Evolutionary conservation across 352 stramenopile genomes (phyloP).

Genomic region (Pythium aristosporum): DNA sequence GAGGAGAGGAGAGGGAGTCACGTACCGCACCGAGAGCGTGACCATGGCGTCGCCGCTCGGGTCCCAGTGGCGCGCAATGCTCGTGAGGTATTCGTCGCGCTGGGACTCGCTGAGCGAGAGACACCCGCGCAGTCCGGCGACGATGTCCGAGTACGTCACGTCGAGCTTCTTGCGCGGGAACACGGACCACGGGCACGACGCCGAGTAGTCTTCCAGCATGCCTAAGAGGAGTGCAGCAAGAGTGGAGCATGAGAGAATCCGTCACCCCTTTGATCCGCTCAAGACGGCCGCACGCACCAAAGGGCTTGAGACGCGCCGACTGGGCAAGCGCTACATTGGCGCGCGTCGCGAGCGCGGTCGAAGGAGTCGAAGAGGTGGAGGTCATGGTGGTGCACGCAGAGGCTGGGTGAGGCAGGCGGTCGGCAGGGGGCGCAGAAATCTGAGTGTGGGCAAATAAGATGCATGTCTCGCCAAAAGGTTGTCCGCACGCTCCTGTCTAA

Average conservation of each 20-base stretch:
- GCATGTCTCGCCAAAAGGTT: neutral
- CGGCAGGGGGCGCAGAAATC: neutral
- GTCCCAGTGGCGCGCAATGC: conserved; percentile 57
- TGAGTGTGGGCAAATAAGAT: neutral
- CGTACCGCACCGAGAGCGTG: conserved; percentile 71
- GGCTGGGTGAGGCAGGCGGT: neutral
- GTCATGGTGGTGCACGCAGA: neutral
- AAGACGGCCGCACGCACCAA: conserved; percentile 25
- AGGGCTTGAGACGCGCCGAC: conserved; percentile 37
- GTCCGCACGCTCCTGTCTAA: neutral
- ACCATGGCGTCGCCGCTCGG: conserved; percentile 58
- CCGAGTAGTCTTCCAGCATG: conserved; percentile 53
- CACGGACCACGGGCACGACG: conserved; percentile 63
- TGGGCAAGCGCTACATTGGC: conserved; percentile 20
- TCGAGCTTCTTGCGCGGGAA: conserved; percentile 85
- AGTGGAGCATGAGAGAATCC: neutral
- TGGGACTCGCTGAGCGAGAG: conserved; percentile 57
- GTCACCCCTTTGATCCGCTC: no score
- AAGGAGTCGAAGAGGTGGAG: neutral
- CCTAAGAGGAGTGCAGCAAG: conserved; percentile 26
- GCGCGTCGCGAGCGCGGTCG: conserved; percentile 4
- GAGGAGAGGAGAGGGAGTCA: neutral
- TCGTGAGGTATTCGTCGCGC: conserved; percentile 46
- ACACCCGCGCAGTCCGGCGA: conserved; percentile 49
- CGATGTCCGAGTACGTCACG: conserved; percentile 74